A percentile compares a stretch with the other conserved stretches of the same genome.
These are phyloP conservation scores for Prototheca cutis DNA, from an alignment of 163 green algal genomes.

Conservation along the genomic window DNA sequence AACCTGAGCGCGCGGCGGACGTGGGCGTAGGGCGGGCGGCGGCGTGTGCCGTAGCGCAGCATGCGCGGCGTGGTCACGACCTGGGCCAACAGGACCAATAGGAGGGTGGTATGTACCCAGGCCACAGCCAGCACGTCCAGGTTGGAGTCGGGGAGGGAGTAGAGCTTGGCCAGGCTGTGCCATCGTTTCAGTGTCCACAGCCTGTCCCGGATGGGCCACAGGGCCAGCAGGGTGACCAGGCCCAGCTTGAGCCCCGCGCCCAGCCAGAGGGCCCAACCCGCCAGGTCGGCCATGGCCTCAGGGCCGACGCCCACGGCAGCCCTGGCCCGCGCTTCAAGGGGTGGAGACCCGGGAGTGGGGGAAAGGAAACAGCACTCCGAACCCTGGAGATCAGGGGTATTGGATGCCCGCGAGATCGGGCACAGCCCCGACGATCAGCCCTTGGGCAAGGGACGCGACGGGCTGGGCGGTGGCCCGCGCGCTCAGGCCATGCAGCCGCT, in stretches of 20 bases:
- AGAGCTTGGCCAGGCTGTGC: neutral
- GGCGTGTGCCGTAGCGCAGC: neutral
- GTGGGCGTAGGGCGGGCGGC: conserved; percentile 9
- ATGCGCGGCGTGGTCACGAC: conserved; percentile 1
- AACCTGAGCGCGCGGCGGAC: conserved; percentile 2
- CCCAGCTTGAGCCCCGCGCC: conserved; percentile 3
- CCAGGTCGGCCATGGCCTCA: neutral
- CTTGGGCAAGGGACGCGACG: too few species aligned
- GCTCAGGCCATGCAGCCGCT: too few species aligned
- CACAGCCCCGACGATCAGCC: too few species aligned
- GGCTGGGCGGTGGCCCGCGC: too few species aligned
- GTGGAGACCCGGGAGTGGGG: too few species aligned
- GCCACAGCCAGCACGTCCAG: conserved; percentile 29
- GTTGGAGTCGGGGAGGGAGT: conserved; percentile 24
- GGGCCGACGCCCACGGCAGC: too few species aligned
- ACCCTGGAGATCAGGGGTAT: too few species aligned
- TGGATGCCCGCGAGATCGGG: too few species aligned
- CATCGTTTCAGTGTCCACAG: conserved; percentile 6
- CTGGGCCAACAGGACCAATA: conserved; percentile 9
- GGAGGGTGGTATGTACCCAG: conserved; percentile 7
- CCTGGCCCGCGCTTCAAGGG: too few species aligned
- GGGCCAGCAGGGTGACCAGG: neutral
- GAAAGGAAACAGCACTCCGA: too few species aligned
- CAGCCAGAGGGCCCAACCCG: neutral
- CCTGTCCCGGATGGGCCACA: conserved; percentile 14